phyloP scores from a whole-genome alignment of 345 rosid species.

The Citrus glauca region DNA sequence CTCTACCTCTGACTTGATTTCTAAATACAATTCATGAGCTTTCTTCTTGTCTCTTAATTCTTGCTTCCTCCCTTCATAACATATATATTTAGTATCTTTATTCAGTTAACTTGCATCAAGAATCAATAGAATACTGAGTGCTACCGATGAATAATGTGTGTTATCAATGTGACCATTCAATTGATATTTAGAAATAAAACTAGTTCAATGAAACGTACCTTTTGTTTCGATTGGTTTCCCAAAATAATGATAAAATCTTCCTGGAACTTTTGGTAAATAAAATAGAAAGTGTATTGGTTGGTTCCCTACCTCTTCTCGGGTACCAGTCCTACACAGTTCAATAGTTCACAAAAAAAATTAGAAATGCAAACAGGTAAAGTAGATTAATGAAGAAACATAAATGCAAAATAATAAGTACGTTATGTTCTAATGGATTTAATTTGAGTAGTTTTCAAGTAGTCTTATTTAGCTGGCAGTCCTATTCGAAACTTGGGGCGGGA shows the following conservation, averaged over 20 bases:
- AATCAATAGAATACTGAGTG: too few species aligned
- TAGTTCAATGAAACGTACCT: conserved; percentile 17
- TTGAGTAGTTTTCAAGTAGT: too few species aligned
- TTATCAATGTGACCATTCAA: too few species aligned
- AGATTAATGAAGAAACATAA: not conserved
- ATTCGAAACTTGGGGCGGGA: too few species aligned
- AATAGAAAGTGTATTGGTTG: conserved; percentile 29
- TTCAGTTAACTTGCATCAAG: too few species aligned
- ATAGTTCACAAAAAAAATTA: too few species aligned
- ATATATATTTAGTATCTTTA: not conserved
- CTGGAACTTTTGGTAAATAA: conserved; percentile 42
- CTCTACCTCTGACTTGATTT: conserved; percentile 57
- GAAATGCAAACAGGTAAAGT: not conserved
- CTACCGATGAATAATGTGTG: too few species aligned
- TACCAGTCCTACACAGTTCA: conserved; percentile 22
- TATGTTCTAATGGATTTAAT: too few species aligned
- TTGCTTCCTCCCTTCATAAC: conserved; percentile 33
- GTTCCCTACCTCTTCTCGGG: conserved; percentile 38
- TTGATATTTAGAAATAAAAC: too few species aligned
- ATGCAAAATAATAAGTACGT: too few species aligned
- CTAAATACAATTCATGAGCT: conserved; percentile 44
- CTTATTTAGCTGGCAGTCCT: too few species aligned
- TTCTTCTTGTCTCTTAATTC: conserved; percentile 45
- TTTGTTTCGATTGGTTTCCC: conserved; percentile 50
- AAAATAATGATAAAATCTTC: conserved; percentile 44